Conservation (phyloP, 1,284 basidiomycete genomes). For the Naganishia sp. region DNA sequence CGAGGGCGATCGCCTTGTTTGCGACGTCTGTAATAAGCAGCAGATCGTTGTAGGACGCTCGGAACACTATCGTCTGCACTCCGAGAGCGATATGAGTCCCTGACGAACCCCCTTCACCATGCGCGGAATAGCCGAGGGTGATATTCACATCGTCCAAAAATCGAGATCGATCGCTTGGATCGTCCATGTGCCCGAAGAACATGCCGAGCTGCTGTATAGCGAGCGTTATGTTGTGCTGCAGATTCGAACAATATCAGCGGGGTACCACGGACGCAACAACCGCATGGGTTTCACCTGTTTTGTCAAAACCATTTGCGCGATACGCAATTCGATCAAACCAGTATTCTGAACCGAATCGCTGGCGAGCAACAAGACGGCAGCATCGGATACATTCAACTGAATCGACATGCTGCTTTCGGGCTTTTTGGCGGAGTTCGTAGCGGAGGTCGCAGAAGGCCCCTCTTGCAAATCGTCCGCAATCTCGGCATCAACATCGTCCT, state of each 20-base stretch:
- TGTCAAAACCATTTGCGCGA: slow-evolving; percentile 84
- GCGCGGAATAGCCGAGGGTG: slow-evolving; percentile 81
- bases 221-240: slow-evolving; percentile 76
- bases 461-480: slow-evolving; percentile 37
- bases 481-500: slow-evolving; percentile 37
- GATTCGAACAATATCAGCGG: slow-evolving; percentile 22
- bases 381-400: slow-evolving; percentile 65
- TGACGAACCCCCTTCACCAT: slow-evolving; percentile 70
- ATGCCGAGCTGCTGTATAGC: slow-evolving; percentile 84
- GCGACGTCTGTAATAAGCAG: slow-evolving; percentile 84
- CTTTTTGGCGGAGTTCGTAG: slow-evolving; percentile 35
- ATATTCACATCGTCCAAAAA: slow-evolving; percentile 93
- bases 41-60: slow-evolving; percentile 91
- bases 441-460: slow-evolving; percentile 15
- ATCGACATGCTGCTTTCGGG: slow-evolving; percentile 23
- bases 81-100: slow-evolving; percentile 81
- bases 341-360: slow-evolving; percentile 77
- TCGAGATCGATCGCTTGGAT: slow-evolving; percentile 75
- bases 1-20: slow-evolving; percentile 79
- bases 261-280: background rate
- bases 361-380: slow-evolving; percentile 86
- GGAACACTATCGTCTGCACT: slow-evolving; percentile 80
- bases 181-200: slow-evolving; percentile 90
- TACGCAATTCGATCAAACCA: slow-evolving; percentile 81
- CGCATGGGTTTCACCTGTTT: slow-evolving; percentile 67